Conservation (phyloP, 208 protist species). For the Phytomonas francai region DNA sequence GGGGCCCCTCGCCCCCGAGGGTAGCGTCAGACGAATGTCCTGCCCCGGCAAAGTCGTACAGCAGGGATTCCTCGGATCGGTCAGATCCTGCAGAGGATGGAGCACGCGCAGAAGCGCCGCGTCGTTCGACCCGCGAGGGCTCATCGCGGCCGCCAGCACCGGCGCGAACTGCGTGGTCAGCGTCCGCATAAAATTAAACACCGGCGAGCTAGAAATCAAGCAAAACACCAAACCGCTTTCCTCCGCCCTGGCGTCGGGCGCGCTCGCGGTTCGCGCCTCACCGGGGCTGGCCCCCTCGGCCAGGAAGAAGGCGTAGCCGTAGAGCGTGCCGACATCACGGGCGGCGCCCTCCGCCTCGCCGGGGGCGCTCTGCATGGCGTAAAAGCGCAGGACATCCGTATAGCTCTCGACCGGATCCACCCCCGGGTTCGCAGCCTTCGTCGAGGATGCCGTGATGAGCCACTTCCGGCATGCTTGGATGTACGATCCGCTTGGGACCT, state of each 20-base stretch:
- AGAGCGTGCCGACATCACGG: constrained; percentile 11
- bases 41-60: constrained; percentile 21
- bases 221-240: constrained; percentile 28
- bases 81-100: constrained; percentile 22
- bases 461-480: constrained; percentile 13
- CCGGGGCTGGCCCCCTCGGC: not conserved
- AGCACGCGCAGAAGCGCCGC: constrained; percentile 17
- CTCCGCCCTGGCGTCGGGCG: constrained; percentile 9
- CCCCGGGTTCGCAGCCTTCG: not conserved
- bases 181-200: constrained; percentile 46
- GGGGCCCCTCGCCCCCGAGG: constrained; percentile 1
- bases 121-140: constrained; percentile 11
- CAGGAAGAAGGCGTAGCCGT: constrained; percentile 17
- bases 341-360: not conserved
- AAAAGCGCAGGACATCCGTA: constrained; percentile 1
- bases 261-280: too few species aligned
- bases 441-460: not conserved
- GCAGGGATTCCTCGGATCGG: constrained; percentile 10
- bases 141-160: constrained; percentile 17
- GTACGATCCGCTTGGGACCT: constrained; percentile 38
- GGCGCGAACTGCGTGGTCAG: constrained; percentile 31
- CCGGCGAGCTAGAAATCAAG: constrained; percentile 34
- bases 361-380: not conserved
- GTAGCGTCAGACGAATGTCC: constrained; percentile 18
- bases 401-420: not conserved